Evolutionary conservation across 163 green algal genomes (phyloP), one percentile per base, ranked within the genome.

Genomic region (Prototheca wickerhamii): DNA sequence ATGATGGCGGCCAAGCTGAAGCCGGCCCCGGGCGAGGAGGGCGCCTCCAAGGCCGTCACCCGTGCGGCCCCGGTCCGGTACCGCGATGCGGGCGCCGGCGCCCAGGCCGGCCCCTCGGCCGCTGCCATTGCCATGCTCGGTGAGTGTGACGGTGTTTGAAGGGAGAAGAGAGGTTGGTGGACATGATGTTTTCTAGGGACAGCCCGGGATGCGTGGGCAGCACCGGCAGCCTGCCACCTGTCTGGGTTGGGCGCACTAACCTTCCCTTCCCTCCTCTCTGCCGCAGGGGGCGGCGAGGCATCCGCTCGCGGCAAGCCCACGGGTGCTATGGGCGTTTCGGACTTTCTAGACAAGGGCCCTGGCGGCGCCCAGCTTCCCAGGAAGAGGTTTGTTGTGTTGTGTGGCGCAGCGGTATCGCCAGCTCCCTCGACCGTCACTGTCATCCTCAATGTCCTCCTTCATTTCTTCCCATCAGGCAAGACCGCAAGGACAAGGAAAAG

Each of bases 401-500:
- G 15, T 50, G 51, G 26, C 28, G 15, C 26, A 49, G 40, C 15
- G 40, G 40, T 49, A 49, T 10, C 40, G 40, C 40, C 40, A 49
- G 10, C 40, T 15, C 12, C 15, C 40, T 15, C 15, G 40, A 15
- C 40, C 12, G 15, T 49, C 40, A 23, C 12, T 49, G 12, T 49
- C 12, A 49, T 10, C 10, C 40, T 49, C 12, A 23, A 10, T 49
- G 40, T 28, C 3, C 12, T 2, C n/a, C 5, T 37, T 1, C 32
- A 3, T 44, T 12, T 0, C 29, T 35, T 43, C 31, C 33, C n/a
- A 54, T 54, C 74, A 68, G 66, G 53, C 71, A 84, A 51, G 86
- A 93, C 55, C 73, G 84, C 21, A 89, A 89, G 49, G 87, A 92
- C 31, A 89, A 84, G 67, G 87, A 95, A 73, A 93, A 92, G 75